Conservation (phyloP, 306 rosid species). For the Prunus dulcis region DNA sequence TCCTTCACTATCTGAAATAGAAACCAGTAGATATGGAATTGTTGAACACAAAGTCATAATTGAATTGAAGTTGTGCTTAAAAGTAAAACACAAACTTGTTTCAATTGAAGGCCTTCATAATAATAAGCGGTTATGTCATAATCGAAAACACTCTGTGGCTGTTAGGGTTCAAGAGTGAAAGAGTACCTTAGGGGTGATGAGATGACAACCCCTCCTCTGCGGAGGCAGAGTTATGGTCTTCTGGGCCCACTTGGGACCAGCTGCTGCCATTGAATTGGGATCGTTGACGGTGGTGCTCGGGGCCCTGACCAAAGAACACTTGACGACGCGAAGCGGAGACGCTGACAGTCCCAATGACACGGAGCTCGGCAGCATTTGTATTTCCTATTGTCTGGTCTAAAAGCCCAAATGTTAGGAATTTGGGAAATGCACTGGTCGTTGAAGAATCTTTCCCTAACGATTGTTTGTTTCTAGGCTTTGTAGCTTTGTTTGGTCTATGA, state of each 20-base stretch:
- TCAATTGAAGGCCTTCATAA: background rate
- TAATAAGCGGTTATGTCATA: too few relatives aligned
- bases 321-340: background rate
- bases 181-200: constrained; percentile 70
- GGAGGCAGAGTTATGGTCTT: constrained; percentile 75
- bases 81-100: background rate
- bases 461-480: background rate
- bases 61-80: too few relatives aligned
- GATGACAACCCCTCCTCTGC: constrained; percentile 80
- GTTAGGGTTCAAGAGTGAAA: background rate
- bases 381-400: background rate
- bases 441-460: background rate
- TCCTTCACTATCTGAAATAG: constrained; percentile 38
- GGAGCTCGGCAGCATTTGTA: background rate
- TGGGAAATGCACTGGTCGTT: background rate
- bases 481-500: background rate
- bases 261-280: constrained; percentile 42
- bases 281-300: constrained; percentile 20
- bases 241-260: constrained; percentile 88
- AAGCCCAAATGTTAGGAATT: background rate
- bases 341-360: background rate
- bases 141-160: too few relatives aligned
- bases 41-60: too few relatives aligned
- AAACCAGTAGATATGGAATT: background rate
- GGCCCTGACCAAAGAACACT: background rate